Percentiles rank a stretch among this genome's conserved stretches.
Evolutionary conservation across 192 early-diverging fungal genomes (phyloP).

Genomic region (Podila epigama): DNA sequence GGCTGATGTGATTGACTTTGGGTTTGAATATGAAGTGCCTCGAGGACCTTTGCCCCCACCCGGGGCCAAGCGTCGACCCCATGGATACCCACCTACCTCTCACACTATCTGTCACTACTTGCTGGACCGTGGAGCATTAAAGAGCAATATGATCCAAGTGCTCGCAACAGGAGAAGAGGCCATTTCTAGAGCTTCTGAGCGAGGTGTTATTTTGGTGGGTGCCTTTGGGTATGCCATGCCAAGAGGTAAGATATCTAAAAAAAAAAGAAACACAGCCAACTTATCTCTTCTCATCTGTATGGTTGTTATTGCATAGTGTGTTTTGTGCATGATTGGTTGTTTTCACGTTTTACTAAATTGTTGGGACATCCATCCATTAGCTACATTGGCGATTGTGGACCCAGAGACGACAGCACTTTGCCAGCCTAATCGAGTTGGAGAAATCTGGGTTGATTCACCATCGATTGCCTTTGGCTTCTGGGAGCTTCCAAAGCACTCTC

Average conservation of each 20-base stretch:
- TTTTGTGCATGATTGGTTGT: too few species aligned
- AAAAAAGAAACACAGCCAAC: background rate
- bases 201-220: conserved; percentile 50
- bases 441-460: conserved; percentile 85
- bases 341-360: background rate
- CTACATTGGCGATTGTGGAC: conserved; percentile 81
- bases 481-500: conserved; percentile 76
- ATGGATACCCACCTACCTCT: conserved; percentile 32
- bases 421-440: conserved; percentile 77
- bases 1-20: conserved; percentile 48
- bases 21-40: conserved; percentile 43
- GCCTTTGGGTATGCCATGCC: conserved; percentile 70
- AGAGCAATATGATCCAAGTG: conserved; percentile 65
- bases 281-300: conserved; percentile 3
- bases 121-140: conserved; percentile 72
- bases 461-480: conserved; percentile 79
- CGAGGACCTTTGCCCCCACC: conserved; percentile 33
- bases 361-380: too few species aligned
- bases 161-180: conserved; percentile 55
- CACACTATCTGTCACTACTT: conserved; percentile 66
- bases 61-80: conserved; percentile 37
- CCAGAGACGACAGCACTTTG: conserved; percentile 81
- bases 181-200: conserved; percentile 20
- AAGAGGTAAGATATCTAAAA: conserved; percentile 54
- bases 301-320: background rate